phyloP scores from a whole-genome alignment of 805 yeast species.

The Metschnikowia lochheadii region DNA sequence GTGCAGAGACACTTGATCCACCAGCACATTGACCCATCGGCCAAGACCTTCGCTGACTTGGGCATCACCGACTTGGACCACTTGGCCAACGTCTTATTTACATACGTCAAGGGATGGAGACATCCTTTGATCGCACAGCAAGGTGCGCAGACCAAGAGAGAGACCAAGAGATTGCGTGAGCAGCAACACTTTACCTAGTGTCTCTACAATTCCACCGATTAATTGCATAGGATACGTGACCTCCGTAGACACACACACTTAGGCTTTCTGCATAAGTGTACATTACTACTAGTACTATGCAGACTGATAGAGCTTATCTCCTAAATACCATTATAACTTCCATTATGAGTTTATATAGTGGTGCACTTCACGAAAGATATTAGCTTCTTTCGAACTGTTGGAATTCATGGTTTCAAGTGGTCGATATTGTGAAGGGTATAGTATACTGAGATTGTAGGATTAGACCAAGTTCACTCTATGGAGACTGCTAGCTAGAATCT shows the following conservation, averaged over 20 bases:
- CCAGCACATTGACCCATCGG: slow-evolving; percentile 58
- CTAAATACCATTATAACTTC: background rate
- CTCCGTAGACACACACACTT: background rate
- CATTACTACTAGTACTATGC: too few relatives aligned
- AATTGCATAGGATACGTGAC: slow-evolving; percentile 3
- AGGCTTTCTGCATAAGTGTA: too few relatives aligned
- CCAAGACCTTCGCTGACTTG: slow-evolving; percentile 64
- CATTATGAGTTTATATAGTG: too few relatives aligned
- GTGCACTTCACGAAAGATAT: too few relatives aligned
- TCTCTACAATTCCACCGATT: slow-evolving; percentile 1
- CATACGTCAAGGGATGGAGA: slow-evolving; percentile 47
- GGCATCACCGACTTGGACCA: slow-evolving; percentile 50
- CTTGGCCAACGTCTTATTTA: slow-evolving; percentile 44
- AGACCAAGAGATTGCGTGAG: slow-evolving; percentile 41
- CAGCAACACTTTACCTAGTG: slow-evolving; percentile 40
- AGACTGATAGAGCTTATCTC: too few relatives aligned
- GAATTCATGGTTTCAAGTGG: too few relatives aligned
- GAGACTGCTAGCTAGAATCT: too few relatives aligned
- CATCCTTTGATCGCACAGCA: slow-evolving; percentile 46
- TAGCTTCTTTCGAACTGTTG: too few relatives aligned
- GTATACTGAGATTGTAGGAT: too few relatives aligned
- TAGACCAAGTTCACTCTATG: too few relatives aligned
- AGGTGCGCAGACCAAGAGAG: slow-evolving; percentile 40
- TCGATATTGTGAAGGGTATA: too few relatives aligned
- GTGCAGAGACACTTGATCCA: slow-evolving; percentile 67